Percentiles rank a stretch among this genome's conserved stretches.
These are phyloP conservation scores for Gyromitra esculenta DNA, from an alignment of 2,329 filamentous ascomycete species.

Conservation along the genomic window DNA sequence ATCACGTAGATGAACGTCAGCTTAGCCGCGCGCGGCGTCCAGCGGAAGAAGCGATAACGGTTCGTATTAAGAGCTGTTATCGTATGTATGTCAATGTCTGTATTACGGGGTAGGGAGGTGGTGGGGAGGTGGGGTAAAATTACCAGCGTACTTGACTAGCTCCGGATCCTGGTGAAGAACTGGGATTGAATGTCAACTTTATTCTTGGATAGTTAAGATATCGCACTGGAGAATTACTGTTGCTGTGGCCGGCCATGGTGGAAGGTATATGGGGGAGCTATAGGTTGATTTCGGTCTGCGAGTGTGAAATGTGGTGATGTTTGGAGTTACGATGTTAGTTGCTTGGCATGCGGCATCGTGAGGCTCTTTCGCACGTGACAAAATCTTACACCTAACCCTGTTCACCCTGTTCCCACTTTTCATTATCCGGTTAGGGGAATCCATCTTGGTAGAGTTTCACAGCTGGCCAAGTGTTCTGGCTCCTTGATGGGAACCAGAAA, in stretches of 20 bases:
- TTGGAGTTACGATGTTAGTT: conserved; percentile 13
- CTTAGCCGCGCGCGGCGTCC: conserved; percentile 83
- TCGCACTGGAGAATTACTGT: conserved; percentile 15
- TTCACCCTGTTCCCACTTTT: not conserved
- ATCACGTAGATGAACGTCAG: conserved; percentile 80
- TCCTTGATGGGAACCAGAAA: too few species aligned
- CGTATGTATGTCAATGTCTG: conserved; percentile 48
- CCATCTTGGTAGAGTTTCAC: too few species aligned
- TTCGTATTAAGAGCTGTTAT: conserved; percentile 80
- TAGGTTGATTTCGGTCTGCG: not conserved
- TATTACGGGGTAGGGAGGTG: not conserved
- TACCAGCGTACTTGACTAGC: conserved; percentile 67
- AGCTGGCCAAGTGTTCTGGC: too few species aligned
- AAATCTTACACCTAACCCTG: not conserved
- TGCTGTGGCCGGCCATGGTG: conserved; percentile 50
- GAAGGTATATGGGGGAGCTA: conserved; percentile 11
- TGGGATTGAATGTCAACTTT: conserved; percentile 56
- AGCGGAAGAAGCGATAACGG: conserved; percentile 94
- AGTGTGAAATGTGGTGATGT: conserved; percentile 26
- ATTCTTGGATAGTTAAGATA: not conserved
- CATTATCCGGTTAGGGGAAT: not conserved
- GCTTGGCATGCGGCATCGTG: conserved; percentile 13
- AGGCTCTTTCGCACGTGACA: conserved; percentile 6
- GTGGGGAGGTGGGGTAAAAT: conserved; percentile 53
- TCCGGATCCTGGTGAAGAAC: conserved; percentile 67